Evolutionary conservation across 805 yeast species (phyloP), one percentile per base, ranked within the genome.

Genomic region (Metschnikowia henanensis): DNA sequence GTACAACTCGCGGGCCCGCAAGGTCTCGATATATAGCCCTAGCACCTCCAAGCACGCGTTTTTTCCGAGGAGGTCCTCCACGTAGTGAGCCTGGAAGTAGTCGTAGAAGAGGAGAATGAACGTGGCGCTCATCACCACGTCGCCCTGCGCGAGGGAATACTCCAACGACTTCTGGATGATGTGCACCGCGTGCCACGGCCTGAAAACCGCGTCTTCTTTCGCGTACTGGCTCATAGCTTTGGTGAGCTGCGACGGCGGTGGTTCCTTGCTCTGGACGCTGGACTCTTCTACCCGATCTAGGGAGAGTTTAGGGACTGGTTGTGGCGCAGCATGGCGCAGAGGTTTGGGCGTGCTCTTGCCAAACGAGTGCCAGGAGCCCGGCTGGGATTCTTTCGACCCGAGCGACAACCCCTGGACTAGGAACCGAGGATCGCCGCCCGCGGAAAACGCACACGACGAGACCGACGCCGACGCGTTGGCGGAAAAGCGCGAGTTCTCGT

Each of bases 71-170:
- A 56, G 52, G 6, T 25, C 37, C 6, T 30, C 32, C 6, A 37
- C n/a, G 26, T 46, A 46, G 20, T 25, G 25, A 2, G 12, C 32
- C 45, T 53, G 39, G 36, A 45, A 35, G 40, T 50, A 45, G 5
- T 67, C 68, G 42, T 70, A 73, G 58, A 85, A 82, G 28, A 86
- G 56, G 20, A 82, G 53, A 0, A 83, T 67, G 28, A 86, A 51
- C 0, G 84, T 73, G 5, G 85, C 75, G 47, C 83, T 72, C 72
- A 81, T 67, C 12, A 82, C 65, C 15, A 83, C 55, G 57, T 86
- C 89, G 1, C 92, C 92, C 51, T 82, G 85, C 7, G 61, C 60
- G 5, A 76, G 58, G 33, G 84, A 76, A 61, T 77, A 82, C 18
- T 72, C 73, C n/a, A 79, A 61, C 0, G 81, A 79, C 50, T 78